A percentile compares a stretch with the other conserved stretches of the same genome.
These are phyloP conservation scores for Prunella vulgaris DNA, from an alignment of 257 asterid species.

Conservation along the genomic window DNA sequence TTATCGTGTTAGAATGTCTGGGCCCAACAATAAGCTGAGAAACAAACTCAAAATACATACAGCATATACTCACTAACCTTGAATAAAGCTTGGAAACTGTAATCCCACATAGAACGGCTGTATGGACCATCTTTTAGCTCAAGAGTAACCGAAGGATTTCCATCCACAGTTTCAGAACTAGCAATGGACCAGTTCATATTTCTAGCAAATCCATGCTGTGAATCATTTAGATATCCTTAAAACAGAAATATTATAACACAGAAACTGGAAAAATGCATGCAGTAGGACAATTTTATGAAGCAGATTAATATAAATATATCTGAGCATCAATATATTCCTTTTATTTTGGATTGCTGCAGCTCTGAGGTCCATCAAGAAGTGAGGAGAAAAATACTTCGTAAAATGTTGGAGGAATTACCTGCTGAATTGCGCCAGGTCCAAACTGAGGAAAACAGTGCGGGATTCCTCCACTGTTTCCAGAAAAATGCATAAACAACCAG, in stretches of 20 bases:
- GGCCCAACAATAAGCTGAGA: too few species aligned
- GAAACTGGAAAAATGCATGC: constrained; percentile 21
- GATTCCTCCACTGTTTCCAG: constrained; percentile 77
- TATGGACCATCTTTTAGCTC: constrained; percentile 90
- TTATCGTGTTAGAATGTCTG: too few species aligned
- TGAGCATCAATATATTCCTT: neutral
- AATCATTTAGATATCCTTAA: constrained; percentile 25
- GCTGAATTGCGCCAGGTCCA: constrained; percentile 94
- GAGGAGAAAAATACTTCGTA: neutral
- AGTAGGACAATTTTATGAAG: neutral
- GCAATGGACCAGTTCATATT: constrained; percentile 71
- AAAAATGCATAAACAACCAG: constrained; percentile 21
- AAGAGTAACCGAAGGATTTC: constrained; percentile 65
- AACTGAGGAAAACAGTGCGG: constrained; percentile 99
- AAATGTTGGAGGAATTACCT: constrained; percentile 43
- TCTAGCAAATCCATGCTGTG: constrained; percentile 99
- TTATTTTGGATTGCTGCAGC: neutral
- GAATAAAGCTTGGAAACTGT: constrained; percentile 79
- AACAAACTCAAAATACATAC: neutral
- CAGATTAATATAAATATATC: neutral
- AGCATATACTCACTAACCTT: constrained; percentile 40
- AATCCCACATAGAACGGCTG: constrained; percentile 96
- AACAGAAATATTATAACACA: constrained; percentile 16
- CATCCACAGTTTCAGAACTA: constrained; percentile 65
- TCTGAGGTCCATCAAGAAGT: neutral